phyloP scores from a whole-genome alignment of 257 asterid genomes.

The Przewalskia tangutica region DNA sequence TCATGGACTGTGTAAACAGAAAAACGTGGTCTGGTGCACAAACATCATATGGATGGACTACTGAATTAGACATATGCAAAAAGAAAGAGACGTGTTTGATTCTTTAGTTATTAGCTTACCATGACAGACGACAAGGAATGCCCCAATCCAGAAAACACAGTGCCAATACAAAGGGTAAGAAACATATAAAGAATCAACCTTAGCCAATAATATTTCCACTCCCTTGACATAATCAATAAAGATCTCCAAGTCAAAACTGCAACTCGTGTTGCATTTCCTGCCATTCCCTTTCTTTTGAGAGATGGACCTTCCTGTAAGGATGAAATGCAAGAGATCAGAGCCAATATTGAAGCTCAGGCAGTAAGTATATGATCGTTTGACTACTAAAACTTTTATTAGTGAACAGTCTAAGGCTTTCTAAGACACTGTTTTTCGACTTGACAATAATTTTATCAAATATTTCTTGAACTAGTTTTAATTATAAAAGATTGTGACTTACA shows the following conservation, averaged over 20 bases:
- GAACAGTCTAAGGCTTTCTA: not conserved
- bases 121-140: conserved; percentile 93
- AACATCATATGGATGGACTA: not conserved
- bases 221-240: conserved; percentile 92
- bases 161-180: conserved; percentile 67
- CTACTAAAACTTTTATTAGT: not conserved
- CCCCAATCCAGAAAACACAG: conserved; percentile 83
- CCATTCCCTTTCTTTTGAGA: conserved; percentile 83
- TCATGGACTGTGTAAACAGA: not conserved
- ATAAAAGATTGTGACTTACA: not conserved
- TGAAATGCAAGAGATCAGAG: conserved; percentile 1
- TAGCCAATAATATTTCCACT: conserved; percentile 98
- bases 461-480: not conserved
- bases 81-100: not conserved
- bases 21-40: not conserved
- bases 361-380: not conserved
- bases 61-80: not conserved
- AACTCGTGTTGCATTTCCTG: conserved; percentile 45
- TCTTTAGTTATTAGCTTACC: conserved; percentile 38
- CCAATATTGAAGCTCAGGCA: not conserved
- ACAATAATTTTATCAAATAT: not conserved
- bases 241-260: conserved; percentile 96
- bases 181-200: conserved; percentile 79
- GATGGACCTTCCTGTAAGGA: conserved; percentile 72
- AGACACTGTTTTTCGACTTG: not conserved